Percentiles rank a stretch among this genome's conserved stretches.
phyloP scores from a whole-genome alignment of 1,284 basidiomycete species.

The Cystobasidium slooffiae region DNA sequence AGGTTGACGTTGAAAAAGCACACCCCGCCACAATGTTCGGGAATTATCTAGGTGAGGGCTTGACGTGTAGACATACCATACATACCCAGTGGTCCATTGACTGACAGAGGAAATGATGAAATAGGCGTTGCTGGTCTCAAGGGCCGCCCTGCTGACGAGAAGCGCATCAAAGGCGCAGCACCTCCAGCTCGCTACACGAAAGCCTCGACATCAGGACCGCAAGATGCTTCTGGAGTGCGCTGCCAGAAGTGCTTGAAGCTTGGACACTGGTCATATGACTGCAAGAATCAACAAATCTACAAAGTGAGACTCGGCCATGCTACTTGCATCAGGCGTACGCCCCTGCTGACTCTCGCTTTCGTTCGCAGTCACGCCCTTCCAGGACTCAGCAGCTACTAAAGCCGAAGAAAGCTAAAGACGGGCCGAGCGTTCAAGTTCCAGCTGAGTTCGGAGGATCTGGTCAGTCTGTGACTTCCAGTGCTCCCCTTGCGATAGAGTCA shows the following conservation, averaged over 20 bases:
- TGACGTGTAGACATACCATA: background rate
- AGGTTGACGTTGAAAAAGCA: background rate
- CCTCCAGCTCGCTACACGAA: conserved; percentile 41
- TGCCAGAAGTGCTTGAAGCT: conserved; percentile 44
- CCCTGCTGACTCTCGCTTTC: background rate
- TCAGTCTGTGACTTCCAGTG: conserved; percentile 30
- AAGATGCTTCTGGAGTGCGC: conserved; percentile 29
- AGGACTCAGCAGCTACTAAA: conserved; percentile 41
- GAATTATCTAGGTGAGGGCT: conserved; percentile 33
- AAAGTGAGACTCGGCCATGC: conserved; percentile 13
- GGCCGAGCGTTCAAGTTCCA: conserved; percentile 29
- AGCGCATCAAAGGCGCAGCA: conserved; percentile 32
- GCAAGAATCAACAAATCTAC: conserved; percentile 37
- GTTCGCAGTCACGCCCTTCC: conserved; percentile 27
- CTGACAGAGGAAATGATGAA: background rate
- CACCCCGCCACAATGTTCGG: conserved; percentile 37
- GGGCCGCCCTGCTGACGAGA: conserved; percentile 26
- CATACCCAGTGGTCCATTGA: background rate
- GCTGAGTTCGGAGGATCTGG: conserved; percentile 43
- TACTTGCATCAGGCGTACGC: background rate
- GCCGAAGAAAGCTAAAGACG: conserved; percentile 38
- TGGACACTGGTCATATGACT: conserved; percentile 39
- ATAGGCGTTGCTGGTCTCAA: conserved; percentile 24
- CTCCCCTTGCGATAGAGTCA: conserved; percentile 31
- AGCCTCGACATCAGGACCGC: conserved; percentile 26